Base-by-base conservation (phyloP, 345 rosid genomes). In the Syzygium grande region DNA sequence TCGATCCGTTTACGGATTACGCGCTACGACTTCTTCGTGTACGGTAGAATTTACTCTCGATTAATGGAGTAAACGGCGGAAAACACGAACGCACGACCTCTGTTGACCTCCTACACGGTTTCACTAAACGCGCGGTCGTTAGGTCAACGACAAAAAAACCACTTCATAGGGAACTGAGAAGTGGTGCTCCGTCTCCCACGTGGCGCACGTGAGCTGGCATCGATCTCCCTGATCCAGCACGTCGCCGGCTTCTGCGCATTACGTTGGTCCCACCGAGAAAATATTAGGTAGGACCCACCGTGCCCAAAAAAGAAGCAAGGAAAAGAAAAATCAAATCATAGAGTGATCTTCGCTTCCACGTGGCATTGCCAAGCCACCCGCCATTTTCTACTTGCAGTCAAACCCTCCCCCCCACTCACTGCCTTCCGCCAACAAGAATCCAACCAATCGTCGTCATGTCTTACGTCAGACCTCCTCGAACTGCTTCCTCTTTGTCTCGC, bases 401-500 rank as follows among this genome's bases (percentile, higher is more conserved):
- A 73, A 73, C 49, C 73, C 65, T 9, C 52, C 55, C 46, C 43
- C 49, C 46, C 46, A 43, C 46, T 43, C 46, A 5, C 80, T 38
- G 29, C 19, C 68, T 55, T 11, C 68, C 29, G 46, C 80, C 49
- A 11, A 34, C 25, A 25, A 73, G 27, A 23, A 23, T 22, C 78
- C 21, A 59, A 58, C 27, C 79, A 53, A 58, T 59, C 8, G 52
- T 16, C 51, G 87, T 85, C 87, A 85, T 59, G 38, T 14, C 52
- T 46, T 56, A 54, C 79, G 90, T 87, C 87, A 79, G 21, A 86
- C 52, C 87, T 84, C 91, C 86, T 17, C 80, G 80, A 68, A 34
- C 5, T 34, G 46, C 23, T 68, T 34, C 49, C 13, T 9, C 49
- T 4, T 9, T 5, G 14, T 73, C 80, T 73, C 80, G 49, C 25